phyloP scores from a whole-genome alignment of 148 eudicot species.

The Drosera capensis region DNA sequence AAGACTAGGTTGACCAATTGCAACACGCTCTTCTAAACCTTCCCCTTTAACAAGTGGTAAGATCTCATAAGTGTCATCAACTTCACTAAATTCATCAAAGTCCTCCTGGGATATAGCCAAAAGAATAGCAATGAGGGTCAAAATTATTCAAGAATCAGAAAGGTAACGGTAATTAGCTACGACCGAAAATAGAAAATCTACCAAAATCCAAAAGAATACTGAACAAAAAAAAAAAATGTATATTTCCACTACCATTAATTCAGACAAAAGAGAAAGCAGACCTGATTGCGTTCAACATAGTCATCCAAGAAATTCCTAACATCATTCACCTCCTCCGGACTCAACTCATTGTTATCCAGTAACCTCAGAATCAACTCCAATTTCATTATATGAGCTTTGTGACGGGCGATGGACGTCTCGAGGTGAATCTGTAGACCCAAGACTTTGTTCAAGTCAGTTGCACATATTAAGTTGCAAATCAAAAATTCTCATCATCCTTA shows the following conservation, averaged over 20 bases:
- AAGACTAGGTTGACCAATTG: conserved; percentile 64
- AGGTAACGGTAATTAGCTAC: no score
- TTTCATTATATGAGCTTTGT: conserved; percentile 95
- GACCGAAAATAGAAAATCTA: not conserved
- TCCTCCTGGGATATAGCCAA: conserved; percentile 47
- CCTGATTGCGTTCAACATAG: conserved; percentile 98
- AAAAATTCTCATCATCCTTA: conserved; percentile 13
- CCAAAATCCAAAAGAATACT: not conserved
- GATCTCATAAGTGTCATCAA: conserved; percentile 78
- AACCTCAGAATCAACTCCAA: conserved; percentile 81
- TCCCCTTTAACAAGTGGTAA: conserved; percentile 96
- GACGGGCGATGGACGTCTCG: conserved; percentile 85
- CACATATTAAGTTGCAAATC: conserved; percentile 1
- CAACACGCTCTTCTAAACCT: conserved; percentile 84
- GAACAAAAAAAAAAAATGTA: not conserved
- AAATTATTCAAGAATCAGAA: not conserved
- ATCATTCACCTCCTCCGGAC: conserved; percentile 94
- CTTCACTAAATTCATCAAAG: conserved; percentile 90
- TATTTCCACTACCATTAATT: not conserved
- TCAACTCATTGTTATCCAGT: conserved; percentile 84
- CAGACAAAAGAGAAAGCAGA: conserved; percentile 6
- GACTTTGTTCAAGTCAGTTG: conserved; percentile 1
- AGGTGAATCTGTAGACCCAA: conserved; percentile 57
- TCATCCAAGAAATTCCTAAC: conserved; percentile 91
- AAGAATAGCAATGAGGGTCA: not conserved